These are phyloP conservation scores for Fusarium phyllophilum DNA, from an alignment of 2,329 filamentous ascomycete species.

Conservation along the genomic window DNA sequence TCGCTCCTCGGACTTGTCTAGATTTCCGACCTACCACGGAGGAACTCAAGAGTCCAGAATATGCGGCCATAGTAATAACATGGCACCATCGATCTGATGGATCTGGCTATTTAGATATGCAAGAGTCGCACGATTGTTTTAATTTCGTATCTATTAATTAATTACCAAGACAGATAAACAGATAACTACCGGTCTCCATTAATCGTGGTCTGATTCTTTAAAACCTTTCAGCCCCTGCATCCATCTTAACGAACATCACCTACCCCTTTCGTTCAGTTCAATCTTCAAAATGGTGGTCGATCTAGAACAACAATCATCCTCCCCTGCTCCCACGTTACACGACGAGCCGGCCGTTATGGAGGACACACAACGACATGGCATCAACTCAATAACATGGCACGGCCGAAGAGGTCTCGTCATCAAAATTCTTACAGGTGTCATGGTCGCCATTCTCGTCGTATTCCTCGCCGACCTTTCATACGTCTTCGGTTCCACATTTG, in stretches of 20 bases:
- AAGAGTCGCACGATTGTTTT: neutral
- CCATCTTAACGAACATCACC: neutral
- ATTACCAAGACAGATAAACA: neutral
- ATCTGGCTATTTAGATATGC: conserved; percentile 12
- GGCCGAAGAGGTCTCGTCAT: conserved; percentile 2
- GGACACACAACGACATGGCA: conserved; percentile 5
- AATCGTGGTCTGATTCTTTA: neutral
- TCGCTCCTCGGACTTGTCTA: neutral
- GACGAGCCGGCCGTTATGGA: conserved; percentile 2
- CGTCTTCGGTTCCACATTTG: conserved; percentile 48
- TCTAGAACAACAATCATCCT: conserved; percentile 17
- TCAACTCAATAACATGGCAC: conserved; percentile 24
- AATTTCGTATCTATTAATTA: neutral
- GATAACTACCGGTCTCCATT: neutral
- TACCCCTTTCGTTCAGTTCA: neutral
- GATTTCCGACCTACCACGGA: neutral
- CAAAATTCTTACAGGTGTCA: conserved; percentile 30
- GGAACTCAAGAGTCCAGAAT: neutral
- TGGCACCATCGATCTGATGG: neutral
- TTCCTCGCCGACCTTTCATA: conserved; percentile 45
- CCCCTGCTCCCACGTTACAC: conserved; percentile 29
- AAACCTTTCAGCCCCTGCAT: neutral
- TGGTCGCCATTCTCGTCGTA: conserved; percentile 31
- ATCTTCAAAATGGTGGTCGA: neutral
- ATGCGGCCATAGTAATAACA: neutral